Evolutionary conservation across 2,329 filamentous ascomycete species (phyloP).

Genomic region (Colletotrichum falcatum): DNA sequence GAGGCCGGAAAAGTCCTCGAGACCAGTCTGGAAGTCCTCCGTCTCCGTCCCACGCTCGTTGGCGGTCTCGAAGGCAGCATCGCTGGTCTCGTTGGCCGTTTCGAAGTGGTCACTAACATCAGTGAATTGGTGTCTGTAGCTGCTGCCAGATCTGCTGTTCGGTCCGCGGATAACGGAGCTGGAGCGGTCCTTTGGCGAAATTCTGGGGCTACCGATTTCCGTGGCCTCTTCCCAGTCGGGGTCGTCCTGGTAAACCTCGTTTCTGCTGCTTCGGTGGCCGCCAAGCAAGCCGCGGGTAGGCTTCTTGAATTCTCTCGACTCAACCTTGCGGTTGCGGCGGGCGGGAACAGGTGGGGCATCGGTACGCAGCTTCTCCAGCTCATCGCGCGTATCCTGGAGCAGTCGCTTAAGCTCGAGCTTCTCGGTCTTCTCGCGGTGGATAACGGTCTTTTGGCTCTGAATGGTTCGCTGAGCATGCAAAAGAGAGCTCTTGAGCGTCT

Average conservation of each 20-base stretch:
- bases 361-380: conserved; percentile 79
- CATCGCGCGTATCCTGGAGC: conserved; percentile 94
- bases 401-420: conserved; percentile 96
- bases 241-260: conserved; percentile 84
- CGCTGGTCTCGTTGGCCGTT: conserved; percentile 81
- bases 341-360: conserved; percentile 59
- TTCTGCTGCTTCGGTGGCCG: conserved; percentile 76
- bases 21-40: conserved; percentile 95
- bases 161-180: conserved; percentile 48
- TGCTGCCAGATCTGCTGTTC: conserved; percentile 38
- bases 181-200: conserved; percentile 48
- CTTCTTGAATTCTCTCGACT: conserved; percentile 82
- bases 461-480: conserved; percentile 97
- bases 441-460: conserved; percentile 92
- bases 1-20: conserved; percentile 80
- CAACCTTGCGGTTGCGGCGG: conserved; percentile 73
- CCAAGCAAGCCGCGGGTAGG: conserved; percentile 77
- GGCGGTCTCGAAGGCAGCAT: conserved; percentile 73
- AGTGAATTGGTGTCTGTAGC: conserved; percentile 45
- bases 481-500: conserved; percentile 93
- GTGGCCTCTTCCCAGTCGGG: conserved; percentile 89
- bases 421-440: conserved; percentile 98
- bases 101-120: conserved; percentile 79
- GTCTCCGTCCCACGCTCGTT: conserved; percentile 90
- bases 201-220: conserved; percentile 65